A percentile compares a stretch with the other conserved stretches of the same genome.
Conservation (phyloP, 2,329 filamentous ascomycete species). For the Venturia carpophila region DNA sequence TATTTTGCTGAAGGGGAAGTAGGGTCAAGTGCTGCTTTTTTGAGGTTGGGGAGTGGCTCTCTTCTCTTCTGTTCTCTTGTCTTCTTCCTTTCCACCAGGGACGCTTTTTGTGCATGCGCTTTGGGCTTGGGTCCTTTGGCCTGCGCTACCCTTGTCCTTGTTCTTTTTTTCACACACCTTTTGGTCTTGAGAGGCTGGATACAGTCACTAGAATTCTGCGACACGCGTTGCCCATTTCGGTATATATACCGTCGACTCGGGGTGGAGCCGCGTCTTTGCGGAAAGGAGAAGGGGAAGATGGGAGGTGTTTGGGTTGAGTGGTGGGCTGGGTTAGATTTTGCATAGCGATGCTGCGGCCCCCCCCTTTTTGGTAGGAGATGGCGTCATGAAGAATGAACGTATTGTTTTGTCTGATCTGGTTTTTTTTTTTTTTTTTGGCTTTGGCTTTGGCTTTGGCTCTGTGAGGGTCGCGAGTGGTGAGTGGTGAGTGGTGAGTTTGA, state of each 20-base stretch:
- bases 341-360: neutral
- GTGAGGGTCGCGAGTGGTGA: too few species aligned
- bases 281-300: neutral
- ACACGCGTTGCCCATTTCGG: neutral
- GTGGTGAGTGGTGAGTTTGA: too few species aligned
- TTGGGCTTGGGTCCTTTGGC: neutral
- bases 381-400: conserved; percentile 3
- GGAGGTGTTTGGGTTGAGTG: neutral
- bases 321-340: neutral
- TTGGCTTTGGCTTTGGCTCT: too few species aligned
- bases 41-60: neutral
- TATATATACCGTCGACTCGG: neutral
- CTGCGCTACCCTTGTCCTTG: neutral
- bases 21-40: neutral
- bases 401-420: too few species aligned
- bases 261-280: neutral
- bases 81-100: neutral
- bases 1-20: neutral
- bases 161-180: neutral
- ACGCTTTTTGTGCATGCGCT: neutral
- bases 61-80: too few species aligned
- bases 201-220: too few species aligned
- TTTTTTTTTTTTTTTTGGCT: too few species aligned
- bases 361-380: neutral
- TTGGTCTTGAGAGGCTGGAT: neutral